phyloP scores from a whole-genome alignment of 176 grass and related monocot genomes.

The Bothriochloa decipiens region DNA sequence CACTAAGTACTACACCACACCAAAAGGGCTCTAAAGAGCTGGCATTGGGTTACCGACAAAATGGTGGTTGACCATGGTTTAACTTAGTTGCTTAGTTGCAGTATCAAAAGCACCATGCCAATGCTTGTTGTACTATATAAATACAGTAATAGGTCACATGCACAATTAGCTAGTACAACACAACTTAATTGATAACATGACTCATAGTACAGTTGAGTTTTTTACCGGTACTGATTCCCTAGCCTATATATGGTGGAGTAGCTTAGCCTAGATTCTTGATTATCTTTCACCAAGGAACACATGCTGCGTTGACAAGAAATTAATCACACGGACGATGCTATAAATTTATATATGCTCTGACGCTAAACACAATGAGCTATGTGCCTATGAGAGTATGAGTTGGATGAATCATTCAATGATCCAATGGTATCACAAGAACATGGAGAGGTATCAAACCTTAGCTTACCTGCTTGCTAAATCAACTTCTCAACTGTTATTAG shows the following conservation, averaged over 20 bases:
- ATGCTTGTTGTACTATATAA: neutral
- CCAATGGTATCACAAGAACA: neutral
- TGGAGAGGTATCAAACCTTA: neutral
- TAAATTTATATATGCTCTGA: slow-evolving; percentile 7
- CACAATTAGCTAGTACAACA: neutral
- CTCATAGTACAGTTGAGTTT: neutral
- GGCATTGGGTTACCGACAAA: slow-evolving; percentile 37
- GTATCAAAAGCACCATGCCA: neutral
- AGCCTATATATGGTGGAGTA: neutral
- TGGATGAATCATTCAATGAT: neutral
- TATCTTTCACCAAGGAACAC: slow-evolving; percentile 32
- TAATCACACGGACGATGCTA: neutral
- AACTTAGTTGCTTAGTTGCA: neutral
- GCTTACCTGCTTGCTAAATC: neutral
- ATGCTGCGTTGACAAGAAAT: slow-evolving; percentile 41
- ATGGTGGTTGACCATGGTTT: slow-evolving; percentile 25
- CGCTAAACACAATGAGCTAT: neutral
- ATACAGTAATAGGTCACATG: slow-evolving; percentile 35
- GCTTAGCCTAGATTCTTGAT: slow-evolving; percentile 39
- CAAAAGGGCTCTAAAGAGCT: slow-evolving; percentile 22
- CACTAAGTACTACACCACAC: neutral
- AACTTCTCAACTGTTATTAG: neutral
- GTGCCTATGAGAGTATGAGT: neutral
- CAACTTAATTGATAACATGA: slow-evolving; percentile 17
- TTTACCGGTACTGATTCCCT: slow-evolving; percentile 9